Evolutionary conservation across 179 eudicot species (phyloP), one percentile per base, ranked within the genome.

Genomic region (Gypsophila paniculata): DNA sequence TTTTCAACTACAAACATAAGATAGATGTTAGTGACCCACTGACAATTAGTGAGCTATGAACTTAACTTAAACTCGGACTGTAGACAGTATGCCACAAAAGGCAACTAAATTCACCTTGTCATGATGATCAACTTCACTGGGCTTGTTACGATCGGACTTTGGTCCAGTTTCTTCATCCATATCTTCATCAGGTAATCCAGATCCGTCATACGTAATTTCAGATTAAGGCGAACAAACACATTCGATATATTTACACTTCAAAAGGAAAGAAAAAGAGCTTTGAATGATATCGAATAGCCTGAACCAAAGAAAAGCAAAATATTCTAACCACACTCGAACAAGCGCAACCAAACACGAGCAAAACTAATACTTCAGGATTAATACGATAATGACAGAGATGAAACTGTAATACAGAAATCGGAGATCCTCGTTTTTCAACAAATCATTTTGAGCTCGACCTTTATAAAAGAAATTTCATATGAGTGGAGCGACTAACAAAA

Each of bases 131-230:
- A 84, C 76, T 71, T 87, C 97, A 80, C 69, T 80, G 34, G 73
- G 81, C 79, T 80, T 84, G 51, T 75, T 78, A 34, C 59, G 79
- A 72, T 61, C 80, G 64, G 73, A 69, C 78, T 86, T 85, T 68
- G 80, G 49, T 52, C 52, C 81, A 51, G 67, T 34, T 69, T 80
- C 85, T 25, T 80, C 80, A 62, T 83, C 92, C 55, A 67, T 60
- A 42, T 81, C 90, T 65, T 88, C 97, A 80, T 87, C 95, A 65
- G 86, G 77, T 62, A 83, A 70, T 69, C 83, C 94, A 69, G 94
- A 82, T 49, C 77, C 85, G 67, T 86, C 69, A 77, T 54, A 83
- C 55, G 96, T 94, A 75, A 68, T 65, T 36, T 34, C 18, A 57
- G 77, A 73, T 91, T 88, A 94, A 91, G 99, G 88, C 38, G 70